A percentile compares a stretch with the other conserved stretches of the same genome.
These are phyloP conservation scores for Xylaria sp. DNA, from an alignment of 2,329 filamentous ascomycete genomes.

Conservation along the genomic window DNA sequence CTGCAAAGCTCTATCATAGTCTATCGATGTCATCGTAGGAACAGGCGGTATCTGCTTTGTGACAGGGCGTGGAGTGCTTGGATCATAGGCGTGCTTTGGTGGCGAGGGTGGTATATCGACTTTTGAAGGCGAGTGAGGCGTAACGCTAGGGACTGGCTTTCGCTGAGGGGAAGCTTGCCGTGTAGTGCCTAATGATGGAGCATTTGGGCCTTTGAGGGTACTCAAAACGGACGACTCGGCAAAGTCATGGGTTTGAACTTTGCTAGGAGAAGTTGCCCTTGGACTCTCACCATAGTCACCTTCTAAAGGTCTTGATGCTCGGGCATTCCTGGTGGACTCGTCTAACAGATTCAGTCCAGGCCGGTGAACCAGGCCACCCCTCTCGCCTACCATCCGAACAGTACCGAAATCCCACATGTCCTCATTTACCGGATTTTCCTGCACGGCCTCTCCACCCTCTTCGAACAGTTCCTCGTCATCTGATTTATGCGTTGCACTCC, in stretches of 20 bases:
- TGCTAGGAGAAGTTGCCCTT: constrained; percentile 63
- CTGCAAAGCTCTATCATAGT: constrained; percentile 70
- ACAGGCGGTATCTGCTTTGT: constrained; percentile 60
- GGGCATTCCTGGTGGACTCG: constrained; percentile 81
- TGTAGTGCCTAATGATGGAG: constrained; percentile 59
- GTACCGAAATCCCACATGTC: constrained; percentile 99
- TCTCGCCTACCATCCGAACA: constrained; percentile 80
- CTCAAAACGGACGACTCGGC: constrained; percentile 58
- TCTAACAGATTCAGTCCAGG: constrained; percentile 77
- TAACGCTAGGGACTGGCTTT: constrained; percentile 59
- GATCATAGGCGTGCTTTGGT: constrained; percentile 57
- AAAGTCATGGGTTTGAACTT: constrained; percentile 60
- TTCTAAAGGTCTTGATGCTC: constrained; percentile 66
- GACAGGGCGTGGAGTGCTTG: constrained; percentile 60
- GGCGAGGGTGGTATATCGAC: constrained; percentile 71
- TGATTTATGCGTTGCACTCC: constrained; percentile 82
- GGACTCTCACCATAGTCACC: constrained; percentile 65
- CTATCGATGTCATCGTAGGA: constrained; percentile 62
- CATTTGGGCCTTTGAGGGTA: constrained; percentile 64
- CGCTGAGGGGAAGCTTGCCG: constrained; percentile 70
- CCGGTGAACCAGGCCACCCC: constrained; percentile 65
- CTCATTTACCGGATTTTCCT: constrained; percentile 72
- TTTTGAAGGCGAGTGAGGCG: constrained; percentile 65
- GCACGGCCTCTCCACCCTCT: constrained; percentile 64
- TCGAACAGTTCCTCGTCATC: constrained; percentile 75